Percentiles rank a stretch among this genome's conserved stretches.
phyloP scores from a whole-genome alignment of 1,284 basidiomycete genomes.

The Erythrobasidium hasegawianum region DNA sequence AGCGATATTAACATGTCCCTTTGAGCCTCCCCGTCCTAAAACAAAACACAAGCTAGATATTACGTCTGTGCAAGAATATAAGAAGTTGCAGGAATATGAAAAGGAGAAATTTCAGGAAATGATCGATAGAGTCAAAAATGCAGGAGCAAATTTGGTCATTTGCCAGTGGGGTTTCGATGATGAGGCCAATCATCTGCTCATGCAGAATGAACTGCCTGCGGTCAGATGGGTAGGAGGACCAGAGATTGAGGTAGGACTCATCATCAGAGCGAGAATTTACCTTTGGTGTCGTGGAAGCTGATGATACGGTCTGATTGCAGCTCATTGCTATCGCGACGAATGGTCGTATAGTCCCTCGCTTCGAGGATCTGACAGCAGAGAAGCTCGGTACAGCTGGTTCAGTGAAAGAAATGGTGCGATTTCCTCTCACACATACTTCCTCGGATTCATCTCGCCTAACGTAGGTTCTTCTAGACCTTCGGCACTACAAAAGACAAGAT shows the following conservation, averaged over 20 bases:
- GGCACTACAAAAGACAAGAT: slow-evolving; percentile 98
- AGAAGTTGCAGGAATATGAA: slow-evolving; percentile 90
- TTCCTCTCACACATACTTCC: neutral
- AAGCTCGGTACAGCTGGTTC: slow-evolving; percentile 94
- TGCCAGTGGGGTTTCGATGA: slow-evolving; percentile 99
- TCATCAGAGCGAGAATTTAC: no score
- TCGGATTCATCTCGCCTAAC: neutral
- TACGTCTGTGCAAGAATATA: slow-evolving; percentile 95
- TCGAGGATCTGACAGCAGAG: slow-evolving; percentile 85
- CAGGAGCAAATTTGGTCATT: slow-evolving; percentile 97
- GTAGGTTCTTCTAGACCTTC: slow-evolving; percentile 62
- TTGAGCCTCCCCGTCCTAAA: slow-evolving; percentile 97
- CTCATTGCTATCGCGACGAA: slow-evolving; percentile 98
- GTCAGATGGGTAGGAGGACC: slow-evolving; percentile 99
- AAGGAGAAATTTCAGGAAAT: slow-evolving; percentile 93
- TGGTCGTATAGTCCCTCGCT: slow-evolving; percentile 94
- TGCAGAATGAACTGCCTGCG: slow-evolving; percentile 97
- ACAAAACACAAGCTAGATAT: slow-evolving; percentile 99
- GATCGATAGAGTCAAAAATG: slow-evolving; percentile 95
- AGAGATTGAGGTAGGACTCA: slow-evolving; percentile 78
- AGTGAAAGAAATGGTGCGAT: slow-evolving; percentile 69
- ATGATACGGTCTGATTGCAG: no score
- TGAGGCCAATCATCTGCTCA: slow-evolving; percentile 94
- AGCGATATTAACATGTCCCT: slow-evolving; percentile 96
- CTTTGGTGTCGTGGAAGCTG: no score